A percentile compares a stretch with the other conserved stretches of the same genome.
Evolutionary conservation across 306 rosid species (phyloP).

Genomic region (Fragaria nilgerrensis): DNA sequence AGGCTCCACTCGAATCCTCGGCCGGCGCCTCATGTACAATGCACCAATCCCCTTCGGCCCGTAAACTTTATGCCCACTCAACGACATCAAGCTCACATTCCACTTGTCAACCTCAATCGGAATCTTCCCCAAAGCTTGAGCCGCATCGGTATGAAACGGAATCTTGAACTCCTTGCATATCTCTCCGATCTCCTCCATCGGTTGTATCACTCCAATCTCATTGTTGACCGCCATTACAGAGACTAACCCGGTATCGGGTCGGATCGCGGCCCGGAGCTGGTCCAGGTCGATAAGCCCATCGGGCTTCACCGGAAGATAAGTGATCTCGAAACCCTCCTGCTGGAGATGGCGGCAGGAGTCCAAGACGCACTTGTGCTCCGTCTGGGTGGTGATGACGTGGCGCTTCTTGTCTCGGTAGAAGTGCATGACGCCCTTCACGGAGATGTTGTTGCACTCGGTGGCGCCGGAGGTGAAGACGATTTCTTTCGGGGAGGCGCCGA

Average conservation of each 20-base stretch:
- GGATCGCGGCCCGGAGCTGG: constrained; percentile 57
- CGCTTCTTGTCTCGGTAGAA: constrained; percentile 81
- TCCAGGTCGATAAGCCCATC: constrained; percentile 77
- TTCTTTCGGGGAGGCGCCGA: constrained; percentile 81
- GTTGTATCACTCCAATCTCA: constrained; percentile 91
- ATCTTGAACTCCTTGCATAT: constrained; percentile 76
- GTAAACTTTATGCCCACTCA: constrained; percentile 88
- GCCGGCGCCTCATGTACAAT: constrained; percentile 74
- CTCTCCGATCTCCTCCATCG: constrained; percentile 74
- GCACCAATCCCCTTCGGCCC: constrained; percentile 90
- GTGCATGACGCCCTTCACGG: constrained; percentile 76
- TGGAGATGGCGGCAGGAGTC: constrained; percentile 93
- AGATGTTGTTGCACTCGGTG: constrained; percentile 82
- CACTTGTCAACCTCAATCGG: constrained; percentile 75
- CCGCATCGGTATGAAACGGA: constrained; percentile 91
- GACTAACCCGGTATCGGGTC: constrained; percentile 78
- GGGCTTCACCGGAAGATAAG: constrained; percentile 66
- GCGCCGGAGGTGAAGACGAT: constrained; percentile 89
- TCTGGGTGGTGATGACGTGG: constrained; percentile 82
- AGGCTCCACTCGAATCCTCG: constrained; percentile 95
- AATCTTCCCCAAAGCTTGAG: constrained; percentile 92
- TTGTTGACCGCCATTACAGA: constrained; percentile 94
- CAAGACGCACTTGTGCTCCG: constrained; percentile 96
- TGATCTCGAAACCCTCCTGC: constrained; percentile 84
- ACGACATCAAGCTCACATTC: constrained; percentile 94